Percentiles rank a stretch among this genome's conserved stretches.
phyloP scores from a whole-genome alignment of 352 stramenopile genomes.

The Phytopythium montanum region DNA sequence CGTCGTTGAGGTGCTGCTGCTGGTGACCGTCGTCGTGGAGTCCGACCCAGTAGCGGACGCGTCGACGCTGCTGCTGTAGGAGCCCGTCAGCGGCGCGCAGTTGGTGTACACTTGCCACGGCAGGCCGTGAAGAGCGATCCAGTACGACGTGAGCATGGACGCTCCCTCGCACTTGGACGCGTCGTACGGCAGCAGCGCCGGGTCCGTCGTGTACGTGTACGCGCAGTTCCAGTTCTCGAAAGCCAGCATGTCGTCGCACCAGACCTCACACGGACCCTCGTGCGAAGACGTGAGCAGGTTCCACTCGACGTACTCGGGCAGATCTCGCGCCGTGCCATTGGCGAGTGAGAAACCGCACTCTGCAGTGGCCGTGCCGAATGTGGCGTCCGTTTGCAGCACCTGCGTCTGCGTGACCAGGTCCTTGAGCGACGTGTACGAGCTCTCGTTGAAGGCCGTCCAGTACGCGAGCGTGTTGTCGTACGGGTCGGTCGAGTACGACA shows the following conservation, averaged over 20 bases:
- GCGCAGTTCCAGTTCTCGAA: constrained; percentile 43
- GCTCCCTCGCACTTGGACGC: constrained; percentile 32
- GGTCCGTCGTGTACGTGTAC: constrained; percentile 20
- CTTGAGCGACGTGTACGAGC: constrained; percentile 29
- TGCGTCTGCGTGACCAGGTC: constrained; percentile 19
- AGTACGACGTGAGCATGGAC: constrained; percentile 29
- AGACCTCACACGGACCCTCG: constrained; percentile 44
- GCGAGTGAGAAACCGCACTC: constrained; percentile 31
- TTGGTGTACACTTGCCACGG: constrained; percentile 51
- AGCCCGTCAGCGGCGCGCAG: constrained; percentile 26
- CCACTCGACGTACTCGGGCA: constrained; percentile 30
- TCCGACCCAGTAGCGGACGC: constrained; percentile 19
- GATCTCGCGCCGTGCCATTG: constrained; percentile 25
- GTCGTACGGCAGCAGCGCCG: constrained; percentile 36
- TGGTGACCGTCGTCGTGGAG: constrained; percentile 10
- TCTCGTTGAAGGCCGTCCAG: constrained; percentile 23
- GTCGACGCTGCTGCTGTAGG: constrained; percentile 4
- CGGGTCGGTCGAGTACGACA: constrained; percentile 24
- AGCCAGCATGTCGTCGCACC: constrained; percentile 38
- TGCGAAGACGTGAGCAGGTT: constrained; percentile 30
- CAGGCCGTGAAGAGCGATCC: constrained; percentile 36
- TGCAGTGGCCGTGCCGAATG: constrained; percentile 23
- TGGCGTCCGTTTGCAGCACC: constrained; percentile 15
- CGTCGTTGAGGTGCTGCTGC: constrained; percentile 14
- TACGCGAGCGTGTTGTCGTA: constrained; percentile 26